Base-by-base conservation (phyloP, 305 asterid species). In the Lippia alba region DNA sequence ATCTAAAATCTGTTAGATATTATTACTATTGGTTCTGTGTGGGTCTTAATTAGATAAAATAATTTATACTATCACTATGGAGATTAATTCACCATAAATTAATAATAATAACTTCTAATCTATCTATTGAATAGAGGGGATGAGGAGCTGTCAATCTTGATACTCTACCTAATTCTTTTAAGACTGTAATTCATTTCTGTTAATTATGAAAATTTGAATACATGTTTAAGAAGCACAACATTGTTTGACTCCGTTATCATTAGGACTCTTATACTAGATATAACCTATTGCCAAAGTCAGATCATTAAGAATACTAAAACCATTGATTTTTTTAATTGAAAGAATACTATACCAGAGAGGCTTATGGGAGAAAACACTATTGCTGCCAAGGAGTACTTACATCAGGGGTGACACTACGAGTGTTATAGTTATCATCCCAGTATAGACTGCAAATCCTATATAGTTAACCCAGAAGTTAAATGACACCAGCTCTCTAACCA, bases 371-470 rank as follows among this genome's bases (percentile, higher is more conserved):
- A 60, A 12, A 61, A 36, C 3, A 24, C 39, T 19, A 17, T 65
- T 66, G 20, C 50, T 20, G 39, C 49, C 34, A 61, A 3, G 40
- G 34, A 41, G 33, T 41, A 77, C 96, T 86, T 81, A 95, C 99
- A 74, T 89, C 96, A 10, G 85, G 85, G 15, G 98, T 90, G 73
- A 94, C 99, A 68, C 97, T 94, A 75, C 90, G 87, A 63, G 99
- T 94, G 61, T 92, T 92, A 73, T 94, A 94, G 82, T 89, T 88
- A 81, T 90, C 97, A 72, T 94, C 99, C 96, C 96, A 87, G 82
- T 94, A 94, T 68, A 92, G 75, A 5, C 96, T 89, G 62, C 98
- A 94, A 84, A 94, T 92, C 87, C 99, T 87, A 91, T 94, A 89
- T 70, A 90, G 88, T 88, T 94, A n/a, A n/a, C n/a, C n/a, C n/a